These are phyloP conservation scores for Vicia faba DNA, from an alignment of 306 rosid species.

Conservation along the genomic window DNA sequence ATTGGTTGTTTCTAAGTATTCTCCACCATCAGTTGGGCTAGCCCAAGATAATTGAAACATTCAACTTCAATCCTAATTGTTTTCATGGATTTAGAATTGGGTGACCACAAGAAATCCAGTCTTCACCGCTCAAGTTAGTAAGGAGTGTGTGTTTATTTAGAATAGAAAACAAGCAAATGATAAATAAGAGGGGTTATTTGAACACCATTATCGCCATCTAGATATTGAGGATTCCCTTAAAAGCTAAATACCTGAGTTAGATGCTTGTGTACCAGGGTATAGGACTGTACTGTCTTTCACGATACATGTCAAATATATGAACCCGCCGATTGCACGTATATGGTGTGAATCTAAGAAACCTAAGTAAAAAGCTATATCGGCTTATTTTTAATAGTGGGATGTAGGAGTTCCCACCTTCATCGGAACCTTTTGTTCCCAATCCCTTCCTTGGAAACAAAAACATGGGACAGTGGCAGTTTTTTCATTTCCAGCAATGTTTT, in stretches of 20 bases:
- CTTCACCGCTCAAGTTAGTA: background rate
- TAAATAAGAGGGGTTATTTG: slow-evolving; percentile 17
- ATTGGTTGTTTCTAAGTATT: no score
- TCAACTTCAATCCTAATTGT: slow-evolving; percentile 23
- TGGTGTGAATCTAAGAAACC: background rate
- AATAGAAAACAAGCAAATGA: slow-evolving; percentile 17
- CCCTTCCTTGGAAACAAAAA: no score
- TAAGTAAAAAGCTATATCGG: background rate
- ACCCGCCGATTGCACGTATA: slow-evolving; percentile 1
- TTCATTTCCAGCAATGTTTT: background rate
- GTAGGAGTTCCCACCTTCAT: background rate
- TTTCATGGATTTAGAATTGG: slow-evolving; percentile 1
- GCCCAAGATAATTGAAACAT: slow-evolving; percentile 25
- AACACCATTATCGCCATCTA: slow-evolving; percentile 1
- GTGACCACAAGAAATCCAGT: slow-evolving; percentile 10
- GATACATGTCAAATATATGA: background rate
- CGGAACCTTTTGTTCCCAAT: background rate
- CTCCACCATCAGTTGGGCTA: slow-evolving; percentile 10
- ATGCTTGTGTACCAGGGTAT: slow-evolving; percentile 2
- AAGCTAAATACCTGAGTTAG: slow-evolving; percentile 3
- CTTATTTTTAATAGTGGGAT: background rate
- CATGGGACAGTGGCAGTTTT: background rate
- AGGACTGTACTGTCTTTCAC: background rate
- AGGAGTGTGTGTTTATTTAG: slow-evolving; percentile 13
- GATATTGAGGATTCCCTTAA: slow-evolving; percentile 5